Conservation (phyloP, 1,284 basidiomycete genomes). For the Omphalotus olearius region DNA sequence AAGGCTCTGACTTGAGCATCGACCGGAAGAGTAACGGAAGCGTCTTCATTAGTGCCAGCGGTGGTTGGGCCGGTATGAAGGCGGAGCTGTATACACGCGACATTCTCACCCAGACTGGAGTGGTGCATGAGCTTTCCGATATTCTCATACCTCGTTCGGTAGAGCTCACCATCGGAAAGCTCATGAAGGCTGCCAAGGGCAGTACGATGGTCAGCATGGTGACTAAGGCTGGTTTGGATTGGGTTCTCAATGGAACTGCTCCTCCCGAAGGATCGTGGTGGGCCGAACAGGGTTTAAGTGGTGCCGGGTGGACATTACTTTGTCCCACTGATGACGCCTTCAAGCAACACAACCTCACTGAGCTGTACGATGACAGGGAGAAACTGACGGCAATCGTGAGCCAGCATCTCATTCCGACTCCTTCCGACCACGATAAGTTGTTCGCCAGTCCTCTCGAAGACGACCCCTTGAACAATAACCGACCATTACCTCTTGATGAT, state of each 20-base stretch:
- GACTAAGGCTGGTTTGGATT: slow-evolving; percentile 79
- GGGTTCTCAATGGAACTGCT: slow-evolving; percentile 83
- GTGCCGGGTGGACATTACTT: slow-evolving; percentile 76
- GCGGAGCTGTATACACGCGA: slow-evolving; percentile 55
- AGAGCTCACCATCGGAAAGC: slow-evolving; percentile 82
- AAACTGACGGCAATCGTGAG: slow-evolving; percentile 69
- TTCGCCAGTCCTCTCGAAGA: slow-evolving; percentile 21
- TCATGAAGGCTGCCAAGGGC: slow-evolving; percentile 84
- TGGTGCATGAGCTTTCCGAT: slow-evolving; percentile 86
- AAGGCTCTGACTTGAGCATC: slow-evolving; percentile 69
- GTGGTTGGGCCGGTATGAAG: slow-evolving; percentile 72
- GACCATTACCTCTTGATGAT: slow-evolving; percentile 70
- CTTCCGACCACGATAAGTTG: slow-evolving; percentile 19
- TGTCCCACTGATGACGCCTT: slow-evolving; percentile 93
- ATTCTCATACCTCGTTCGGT: slow-evolving; percentile 89
- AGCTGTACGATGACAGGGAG: slow-evolving; percentile 62
- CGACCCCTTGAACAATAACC: slow-evolving; percentile 54
- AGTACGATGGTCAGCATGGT: slow-evolving; percentile 87
- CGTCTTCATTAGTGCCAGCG: slow-evolving; percentile 56
- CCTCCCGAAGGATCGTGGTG: slow-evolving; percentile 64
- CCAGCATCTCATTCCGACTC: slow-evolving; percentile 83
- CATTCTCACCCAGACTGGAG: slow-evolving; percentile 83
- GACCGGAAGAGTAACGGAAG: slow-evolving; percentile 47
- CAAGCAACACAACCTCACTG: slow-evolving; percentile 82
- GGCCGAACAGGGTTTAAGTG: slow-evolving; percentile 44